phyloP scores from a whole-genome alignment of 2,329 filamentous ascomycete genomes.

The Parascedosporium putredinis region DNA sequence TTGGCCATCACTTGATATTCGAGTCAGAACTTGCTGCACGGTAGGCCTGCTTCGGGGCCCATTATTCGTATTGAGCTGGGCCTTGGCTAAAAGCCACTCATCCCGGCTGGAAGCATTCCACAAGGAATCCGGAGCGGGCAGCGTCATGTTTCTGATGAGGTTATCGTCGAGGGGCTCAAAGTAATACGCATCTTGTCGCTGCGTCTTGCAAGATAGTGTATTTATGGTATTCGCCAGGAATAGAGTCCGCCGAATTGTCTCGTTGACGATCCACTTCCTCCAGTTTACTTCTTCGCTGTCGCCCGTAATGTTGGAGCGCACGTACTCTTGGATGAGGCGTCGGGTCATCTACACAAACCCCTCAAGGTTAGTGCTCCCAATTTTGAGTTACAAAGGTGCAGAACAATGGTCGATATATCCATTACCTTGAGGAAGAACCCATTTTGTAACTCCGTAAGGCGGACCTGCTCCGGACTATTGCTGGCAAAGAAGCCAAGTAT shows the following conservation, averaged over 20 bases:
- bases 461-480: conserved; percentile 6
- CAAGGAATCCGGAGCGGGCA: conserved; percentile 1
- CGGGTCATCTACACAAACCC: neutral
- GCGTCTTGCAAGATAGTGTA: conserved; percentile 4
- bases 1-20: neutral
- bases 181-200: conserved; percentile 4
- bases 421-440: conserved; percentile 10
- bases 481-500: conserved; percentile 11
- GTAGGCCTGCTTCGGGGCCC: neutral
- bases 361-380: too few relatives aligned
- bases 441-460: conserved; percentile 8
- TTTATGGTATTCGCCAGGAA: conserved; percentile 7
- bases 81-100: conserved; percentile 2
- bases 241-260: conserved; percentile 4
- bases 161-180: conserved; percentile 4
- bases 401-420: too few relatives aligned
- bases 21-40: neutral
- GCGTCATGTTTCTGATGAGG: neutral
- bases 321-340: neutral
- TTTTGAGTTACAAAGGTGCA: too few relatives aligned
- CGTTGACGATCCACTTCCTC: conserved; percentile 4
- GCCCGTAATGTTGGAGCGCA: neutral
- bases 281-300: conserved; percentile 7
- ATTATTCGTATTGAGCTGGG: neutral
- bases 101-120: conserved; percentile 5